Conservation (phyloP, 2,329 filamentous ascomycete genomes). For the Zymoseptoria tritici region DNA sequence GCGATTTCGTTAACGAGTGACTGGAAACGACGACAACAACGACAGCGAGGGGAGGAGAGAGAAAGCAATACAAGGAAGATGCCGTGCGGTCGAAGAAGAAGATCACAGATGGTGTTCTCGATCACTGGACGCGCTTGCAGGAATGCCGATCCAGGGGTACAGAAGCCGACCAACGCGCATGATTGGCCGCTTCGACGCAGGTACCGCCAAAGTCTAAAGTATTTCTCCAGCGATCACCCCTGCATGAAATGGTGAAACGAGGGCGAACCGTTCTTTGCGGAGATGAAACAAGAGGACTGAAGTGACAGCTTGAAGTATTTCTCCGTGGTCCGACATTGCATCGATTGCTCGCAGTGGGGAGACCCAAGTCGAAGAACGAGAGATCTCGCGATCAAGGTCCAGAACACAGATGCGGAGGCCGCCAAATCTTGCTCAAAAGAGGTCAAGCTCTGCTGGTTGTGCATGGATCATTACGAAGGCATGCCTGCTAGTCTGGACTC, state of each 20-base stretch:
- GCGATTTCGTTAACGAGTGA: background rate
- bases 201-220: background rate
- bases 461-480: background rate
- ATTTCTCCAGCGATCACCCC: background rate
- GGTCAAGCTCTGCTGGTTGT: background rate
- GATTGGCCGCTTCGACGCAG: background rate
- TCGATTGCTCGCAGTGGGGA: too few relatives aligned
- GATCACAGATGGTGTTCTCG: background rate
- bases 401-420: background rate
- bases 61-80: too few relatives aligned
- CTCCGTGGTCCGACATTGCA: too few relatives aligned
- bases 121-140: too few relatives aligned
- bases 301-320: background rate
- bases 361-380: too few relatives aligned
- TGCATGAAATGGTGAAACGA: too few relatives aligned
- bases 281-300: background rate
- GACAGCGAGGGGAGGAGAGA: too few relatives aligned
- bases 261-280: background rate
- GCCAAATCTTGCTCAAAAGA: background rate
- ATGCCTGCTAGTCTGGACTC: background rate
- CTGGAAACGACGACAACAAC: background rate
- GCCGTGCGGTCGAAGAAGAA: background rate
- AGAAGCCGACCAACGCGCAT: background rate
- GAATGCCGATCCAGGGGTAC: too few relatives aligned
- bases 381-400: background rate